These are phyloP conservation scores for Carnegiea gigantea DNA, from an alignment of 179 eudicot species.

Conservation along the genomic window DNA sequence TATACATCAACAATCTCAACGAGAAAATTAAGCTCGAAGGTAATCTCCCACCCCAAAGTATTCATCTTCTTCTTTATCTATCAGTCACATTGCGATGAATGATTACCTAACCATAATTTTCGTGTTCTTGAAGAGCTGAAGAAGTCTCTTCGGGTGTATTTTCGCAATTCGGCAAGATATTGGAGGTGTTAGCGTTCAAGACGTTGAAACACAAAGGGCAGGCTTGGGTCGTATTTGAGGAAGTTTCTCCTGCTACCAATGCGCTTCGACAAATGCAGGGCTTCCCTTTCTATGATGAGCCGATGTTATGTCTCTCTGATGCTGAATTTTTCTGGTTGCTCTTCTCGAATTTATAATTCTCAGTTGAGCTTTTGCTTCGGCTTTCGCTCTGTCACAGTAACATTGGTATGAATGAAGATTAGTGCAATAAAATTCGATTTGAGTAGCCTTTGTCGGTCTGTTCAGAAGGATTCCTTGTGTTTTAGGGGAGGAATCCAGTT, in stretches of 20 bases:
- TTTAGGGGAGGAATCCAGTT: not conserved
- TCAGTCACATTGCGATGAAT: conserved; percentile 4
- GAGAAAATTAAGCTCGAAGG: conserved; percentile 91
- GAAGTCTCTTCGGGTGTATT: conserved; percentile 77
- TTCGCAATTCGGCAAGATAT: conserved; percentile 90
- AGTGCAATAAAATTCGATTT: not conserved
- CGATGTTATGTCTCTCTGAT: conserved; percentile 54
- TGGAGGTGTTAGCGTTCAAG: conserved; percentile 91
- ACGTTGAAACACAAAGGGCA: conserved; percentile 95
- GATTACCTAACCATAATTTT: conserved; percentile 23
- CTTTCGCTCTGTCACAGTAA: not conserved
- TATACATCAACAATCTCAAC: conserved; percentile 92
- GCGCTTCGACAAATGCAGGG: conserved; percentile 93
- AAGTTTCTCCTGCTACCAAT: conserved; percentile 71
- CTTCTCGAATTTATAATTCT: not conserved
- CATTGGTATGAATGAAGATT: not conserved
- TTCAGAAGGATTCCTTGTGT: not conserved
- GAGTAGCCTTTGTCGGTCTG: not conserved
- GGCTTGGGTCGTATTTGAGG: conserved; percentile 97
- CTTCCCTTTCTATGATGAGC: conserved; percentile 91
- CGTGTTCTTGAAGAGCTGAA: conserved; percentile 59
- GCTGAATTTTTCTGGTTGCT: not conserved
- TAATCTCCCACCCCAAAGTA: conserved; percentile 1
- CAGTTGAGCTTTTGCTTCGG: not conserved
- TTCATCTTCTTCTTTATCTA: not conserved